phyloP scores from a whole-genome alignment of 163 green algal species.

The Chlamydomonas reinhardtii region DNA sequence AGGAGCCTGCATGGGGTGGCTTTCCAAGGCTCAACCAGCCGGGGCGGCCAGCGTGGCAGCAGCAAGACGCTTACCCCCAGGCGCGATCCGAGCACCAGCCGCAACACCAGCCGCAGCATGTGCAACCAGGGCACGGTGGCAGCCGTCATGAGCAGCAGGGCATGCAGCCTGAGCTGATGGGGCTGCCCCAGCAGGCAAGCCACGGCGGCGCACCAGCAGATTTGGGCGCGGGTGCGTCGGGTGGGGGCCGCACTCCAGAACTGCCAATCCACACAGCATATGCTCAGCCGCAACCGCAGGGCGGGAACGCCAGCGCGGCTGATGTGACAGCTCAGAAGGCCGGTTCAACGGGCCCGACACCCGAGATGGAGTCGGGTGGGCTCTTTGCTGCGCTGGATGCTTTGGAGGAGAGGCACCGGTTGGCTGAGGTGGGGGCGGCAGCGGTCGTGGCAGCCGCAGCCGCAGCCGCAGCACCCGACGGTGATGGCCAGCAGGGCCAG shows the following conservation, averaged over 20 bases:
- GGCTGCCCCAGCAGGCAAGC: not conserved
- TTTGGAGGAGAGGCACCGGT: conserved; percentile 7
- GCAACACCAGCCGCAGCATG: conserved; percentile 12
- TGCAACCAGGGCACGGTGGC: not conserved
- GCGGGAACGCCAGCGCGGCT: not conserved
- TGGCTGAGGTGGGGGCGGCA: not conserved
- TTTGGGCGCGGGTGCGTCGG: no score
- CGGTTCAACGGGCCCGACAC: not conserved
- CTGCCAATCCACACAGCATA: no score
- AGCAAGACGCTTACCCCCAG: no score
- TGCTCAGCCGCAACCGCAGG: no score
- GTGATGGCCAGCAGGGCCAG: not conserved
- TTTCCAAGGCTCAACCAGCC: not conserved
- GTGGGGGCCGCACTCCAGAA: no score
- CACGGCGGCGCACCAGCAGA: not conserved
- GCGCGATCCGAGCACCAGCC: not conserved
- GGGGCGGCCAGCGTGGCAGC: not conserved
- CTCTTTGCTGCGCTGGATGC: conserved; percentile 22
- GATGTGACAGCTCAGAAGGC: conserved; percentile 2
- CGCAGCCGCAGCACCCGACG: no score
- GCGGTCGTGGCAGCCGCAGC: not conserved
- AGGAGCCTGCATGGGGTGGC: not conserved
- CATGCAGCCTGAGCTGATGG: not conserved
- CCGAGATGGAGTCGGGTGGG: conserved; percentile 16
- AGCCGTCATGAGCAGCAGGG: not conserved